These are phyloP conservation scores for Venturia asperata DNA, from an alignment of 2,329 filamentous ascomycete genomes.

Conservation along the genomic window DNA sequence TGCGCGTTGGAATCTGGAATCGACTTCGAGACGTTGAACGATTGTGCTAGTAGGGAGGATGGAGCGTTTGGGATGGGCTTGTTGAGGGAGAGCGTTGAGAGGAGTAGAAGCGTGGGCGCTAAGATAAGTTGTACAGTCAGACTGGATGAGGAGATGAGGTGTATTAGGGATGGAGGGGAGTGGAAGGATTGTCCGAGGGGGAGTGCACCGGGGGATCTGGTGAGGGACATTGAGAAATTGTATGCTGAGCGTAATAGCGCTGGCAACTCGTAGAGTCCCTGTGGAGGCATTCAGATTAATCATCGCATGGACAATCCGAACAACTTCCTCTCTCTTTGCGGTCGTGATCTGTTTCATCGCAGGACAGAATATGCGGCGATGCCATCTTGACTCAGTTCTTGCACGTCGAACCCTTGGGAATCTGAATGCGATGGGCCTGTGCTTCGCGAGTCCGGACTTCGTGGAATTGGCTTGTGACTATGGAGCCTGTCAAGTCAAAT, in stretches of 20 bases:
- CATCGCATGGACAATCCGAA: not conserved
- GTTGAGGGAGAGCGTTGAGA: conserved; percentile 60
- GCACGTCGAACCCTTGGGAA: too few relatives aligned
- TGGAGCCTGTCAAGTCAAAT: too few relatives aligned
- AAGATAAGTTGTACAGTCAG: conserved; percentile 48
- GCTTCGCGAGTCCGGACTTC: too few relatives aligned
- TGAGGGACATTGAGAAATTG: conserved; percentile 68
- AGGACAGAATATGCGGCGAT: too few relatives aligned
- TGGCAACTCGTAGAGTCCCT: not conserved
- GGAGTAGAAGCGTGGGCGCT: conserved; percentile 46
- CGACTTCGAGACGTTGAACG: conserved; percentile 71
- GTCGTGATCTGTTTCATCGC: too few relatives aligned
- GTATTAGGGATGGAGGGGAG: conserved; percentile 68
- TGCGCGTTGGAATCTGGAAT: conserved; percentile 90
- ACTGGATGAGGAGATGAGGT: conserved; percentile 72
- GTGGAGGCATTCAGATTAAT: not conserved
- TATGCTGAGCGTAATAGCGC: conserved; percentile 32
- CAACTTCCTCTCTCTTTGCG: not conserved
- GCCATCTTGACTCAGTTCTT: too few relatives aligned
- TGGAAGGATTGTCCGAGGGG: conserved; percentile 76
- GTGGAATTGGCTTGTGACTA: too few relatives aligned
- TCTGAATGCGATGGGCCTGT: too few relatives aligned
- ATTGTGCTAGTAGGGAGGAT: conserved; percentile 71
- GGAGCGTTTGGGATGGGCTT: conserved; percentile 62
- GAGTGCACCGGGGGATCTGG: conserved; percentile 60